Evolutionary conservation across 176 grass and related monocot species (phyloP).

Genomic region (Alopecurus myosuroides): DNA sequence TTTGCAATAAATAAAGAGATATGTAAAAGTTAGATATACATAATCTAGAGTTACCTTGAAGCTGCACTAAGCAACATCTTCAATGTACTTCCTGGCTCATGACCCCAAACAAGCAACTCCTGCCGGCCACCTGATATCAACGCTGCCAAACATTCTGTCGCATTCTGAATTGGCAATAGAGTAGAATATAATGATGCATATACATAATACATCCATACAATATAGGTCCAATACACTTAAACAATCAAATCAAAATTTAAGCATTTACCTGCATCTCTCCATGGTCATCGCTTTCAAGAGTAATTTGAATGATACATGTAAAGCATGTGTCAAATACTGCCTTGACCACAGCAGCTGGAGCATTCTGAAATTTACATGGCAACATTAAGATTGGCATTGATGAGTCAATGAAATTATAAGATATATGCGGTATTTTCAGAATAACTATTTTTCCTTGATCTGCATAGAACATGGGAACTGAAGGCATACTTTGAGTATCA

Average conservation of each 20-base stretch:
- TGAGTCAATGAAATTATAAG: background rate
- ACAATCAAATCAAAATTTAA: constrained; percentile 13
- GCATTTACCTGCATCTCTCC: constrained; percentile 86
- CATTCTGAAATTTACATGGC: constrained; percentile 51
- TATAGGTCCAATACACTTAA: constrained; percentile 18
- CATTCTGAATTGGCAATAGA: constrained; percentile 64
- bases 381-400: constrained; percentile 12
- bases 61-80: constrained; percentile 86
- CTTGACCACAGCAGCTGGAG: constrained; percentile 63
- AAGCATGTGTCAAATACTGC: constrained; percentile 85
- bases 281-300: constrained; percentile 94
- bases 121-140: constrained; percentile 77
- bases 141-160: constrained; percentile 91
- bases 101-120: constrained; percentile 83
- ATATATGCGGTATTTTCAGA: background rate
- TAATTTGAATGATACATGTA: constrained; percentile 69
- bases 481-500: constrained; percentile 81
- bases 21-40: background rate
- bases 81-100: constrained; percentile 48
- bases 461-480: background rate
- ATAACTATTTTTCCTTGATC: background rate
- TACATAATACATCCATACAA: background rate
- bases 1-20: background rate
- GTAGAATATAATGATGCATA: constrained; percentile 3
- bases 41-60: constrained; percentile 55